A percentile compares a stretch with the other conserved stretches of the same genome.
Conservation (phyloP, 768 basidiomycete species). For the Rubroboletus pulcherrimus region DNA sequence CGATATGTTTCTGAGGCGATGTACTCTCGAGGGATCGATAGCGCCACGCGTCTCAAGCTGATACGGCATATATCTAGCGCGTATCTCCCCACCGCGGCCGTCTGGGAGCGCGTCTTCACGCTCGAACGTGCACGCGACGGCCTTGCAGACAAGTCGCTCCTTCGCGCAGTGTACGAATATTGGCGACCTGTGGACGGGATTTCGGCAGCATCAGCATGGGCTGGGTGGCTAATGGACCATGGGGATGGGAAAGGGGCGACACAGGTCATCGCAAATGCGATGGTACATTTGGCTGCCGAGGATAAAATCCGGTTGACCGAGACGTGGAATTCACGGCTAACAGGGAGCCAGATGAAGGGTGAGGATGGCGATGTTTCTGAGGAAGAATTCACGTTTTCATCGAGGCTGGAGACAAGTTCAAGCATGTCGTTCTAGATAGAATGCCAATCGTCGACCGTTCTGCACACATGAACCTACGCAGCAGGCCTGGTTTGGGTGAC, state of each 20-base stretch:
- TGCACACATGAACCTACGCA: not conserved
- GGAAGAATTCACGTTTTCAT: conserved; percentile 12
- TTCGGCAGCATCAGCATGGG: conserved; percentile 43
- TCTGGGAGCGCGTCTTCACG: conserved; percentile 44
- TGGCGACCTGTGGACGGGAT: conserved; percentile 41
- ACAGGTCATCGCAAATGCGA: conserved; percentile 33
- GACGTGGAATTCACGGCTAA: conserved; percentile 31
- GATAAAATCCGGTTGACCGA: conserved; percentile 34
- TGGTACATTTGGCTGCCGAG: conserved; percentile 23
- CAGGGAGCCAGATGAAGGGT: conserved; percentile 6
- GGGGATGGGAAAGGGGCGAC: conserved; percentile 42
- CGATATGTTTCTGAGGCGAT: conserved; percentile 39
- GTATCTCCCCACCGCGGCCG: conserved; percentile 41
- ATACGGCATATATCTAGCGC: conserved; percentile 40
- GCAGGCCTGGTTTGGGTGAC: not conserved
- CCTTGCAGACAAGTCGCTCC: conserved; percentile 16
- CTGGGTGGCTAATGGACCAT: conserved; percentile 41
- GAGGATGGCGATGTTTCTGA: conserved; percentile 9
- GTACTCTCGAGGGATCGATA: conserved; percentile 17
- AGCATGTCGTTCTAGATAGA: not conserved
- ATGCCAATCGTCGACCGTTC: not conserved
- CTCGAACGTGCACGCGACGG: conserved; percentile 22
- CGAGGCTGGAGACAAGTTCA: conserved; percentile 12
- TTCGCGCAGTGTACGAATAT: conserved; percentile 34
- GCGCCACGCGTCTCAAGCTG: conserved; percentile 19